phyloP scores from a whole-genome alignment of 768 basidiomycete genomes.

The Boletus rex-veris region DNA sequence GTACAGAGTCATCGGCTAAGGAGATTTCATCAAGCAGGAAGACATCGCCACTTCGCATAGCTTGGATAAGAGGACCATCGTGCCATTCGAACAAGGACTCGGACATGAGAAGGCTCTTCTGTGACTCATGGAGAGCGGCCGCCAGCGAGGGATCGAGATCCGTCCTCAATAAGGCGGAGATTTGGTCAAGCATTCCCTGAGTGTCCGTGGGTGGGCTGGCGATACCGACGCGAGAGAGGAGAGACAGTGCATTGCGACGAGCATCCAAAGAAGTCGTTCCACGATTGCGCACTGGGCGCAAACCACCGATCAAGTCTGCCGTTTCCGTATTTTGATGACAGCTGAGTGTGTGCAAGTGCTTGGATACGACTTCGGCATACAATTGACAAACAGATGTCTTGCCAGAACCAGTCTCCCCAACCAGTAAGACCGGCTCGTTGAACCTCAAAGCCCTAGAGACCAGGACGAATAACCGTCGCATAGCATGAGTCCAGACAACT shows the following conservation, averaged over 20 bases:
- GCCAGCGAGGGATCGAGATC: slow-evolving; percentile 32
- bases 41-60: slow-evolving; percentile 82
- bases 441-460: slow-evolving; percentile 81
- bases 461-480: slow-evolving; percentile 85
- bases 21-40: slow-evolving; percentile 97
- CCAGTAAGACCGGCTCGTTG: slow-evolving; percentile 92
- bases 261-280: slow-evolving; percentile 50
- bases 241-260: slow-evolving; percentile 38
- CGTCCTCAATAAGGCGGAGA: slow-evolving; percentile 18
- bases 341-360: slow-evolving; percentile 70
- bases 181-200: slow-evolving; percentile 27
- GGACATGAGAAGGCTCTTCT: slow-evolving; percentile 44
- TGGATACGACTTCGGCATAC: slow-evolving; percentile 63
- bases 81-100: slow-evolving; percentile 95
- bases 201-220: slow-evolving; percentile 19
- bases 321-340: slow-evolving; percentile 99
- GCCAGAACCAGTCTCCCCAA: slow-evolving; percentile 96
- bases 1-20: slow-evolving; percentile 94
- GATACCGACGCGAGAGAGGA: slow-evolving; percentile 44
- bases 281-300: slow-evolving; percentile 84
- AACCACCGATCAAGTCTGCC: slow-evolving; percentile 90
- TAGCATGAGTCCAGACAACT: slow-evolving; percentile 91
- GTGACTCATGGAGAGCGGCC: slow-evolving; percentile 39
- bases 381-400: slow-evolving; percentile 97
- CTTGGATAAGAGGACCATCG: slow-evolving; percentile 91